Evolutionary conservation across 768 basidiomycete species (phyloP).

Genomic region (Sporobolomyces phaffii): DNA sequence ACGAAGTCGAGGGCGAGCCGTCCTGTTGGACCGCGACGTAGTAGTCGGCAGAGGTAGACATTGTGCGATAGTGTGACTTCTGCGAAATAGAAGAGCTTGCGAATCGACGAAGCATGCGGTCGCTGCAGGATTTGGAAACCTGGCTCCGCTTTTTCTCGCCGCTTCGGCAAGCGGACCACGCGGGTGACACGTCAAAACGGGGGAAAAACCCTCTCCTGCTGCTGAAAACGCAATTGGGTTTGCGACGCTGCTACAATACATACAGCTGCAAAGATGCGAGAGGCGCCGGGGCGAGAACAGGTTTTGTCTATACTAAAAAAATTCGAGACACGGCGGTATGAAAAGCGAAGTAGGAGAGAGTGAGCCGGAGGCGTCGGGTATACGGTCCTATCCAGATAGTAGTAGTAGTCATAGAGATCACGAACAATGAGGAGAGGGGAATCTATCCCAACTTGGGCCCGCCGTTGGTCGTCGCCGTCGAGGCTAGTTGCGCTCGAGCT

Average conservation of each 20-base stretch:
- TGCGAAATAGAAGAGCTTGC: background rate
- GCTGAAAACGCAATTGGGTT: too few species aligned
- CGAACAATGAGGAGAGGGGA: background rate
- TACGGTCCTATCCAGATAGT: background rate
- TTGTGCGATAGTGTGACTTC: conserved; percentile 10
- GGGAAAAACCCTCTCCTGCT: too few species aligned
- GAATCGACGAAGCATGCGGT: background rate
- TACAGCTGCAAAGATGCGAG: too few species aligned
- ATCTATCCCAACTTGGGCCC: background rate
- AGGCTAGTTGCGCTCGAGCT: conserved; percentile 9
- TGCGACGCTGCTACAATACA: too few species aligned
- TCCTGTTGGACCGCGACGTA: conserved; percentile 25
- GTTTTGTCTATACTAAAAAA: too few species aligned
- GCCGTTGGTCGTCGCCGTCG: background rate
- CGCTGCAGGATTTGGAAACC: background rate
- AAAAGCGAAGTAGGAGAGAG: too few species aligned
- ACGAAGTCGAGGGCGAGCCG: background rate
- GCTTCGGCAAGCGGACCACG: too few species aligned
- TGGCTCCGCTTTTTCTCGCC: too few species aligned
- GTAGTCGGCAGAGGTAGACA: conserved; percentile 13
- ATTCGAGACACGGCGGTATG: too few species aligned
- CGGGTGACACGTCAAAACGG: too few species aligned
- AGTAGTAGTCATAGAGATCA: background rate
- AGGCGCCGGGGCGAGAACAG: too few species aligned
- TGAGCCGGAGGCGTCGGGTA: background rate